phyloP scores from a whole-genome alignment of 1,284 basidiomycete genomes.

The Rhodotorula sp. region DNA sequence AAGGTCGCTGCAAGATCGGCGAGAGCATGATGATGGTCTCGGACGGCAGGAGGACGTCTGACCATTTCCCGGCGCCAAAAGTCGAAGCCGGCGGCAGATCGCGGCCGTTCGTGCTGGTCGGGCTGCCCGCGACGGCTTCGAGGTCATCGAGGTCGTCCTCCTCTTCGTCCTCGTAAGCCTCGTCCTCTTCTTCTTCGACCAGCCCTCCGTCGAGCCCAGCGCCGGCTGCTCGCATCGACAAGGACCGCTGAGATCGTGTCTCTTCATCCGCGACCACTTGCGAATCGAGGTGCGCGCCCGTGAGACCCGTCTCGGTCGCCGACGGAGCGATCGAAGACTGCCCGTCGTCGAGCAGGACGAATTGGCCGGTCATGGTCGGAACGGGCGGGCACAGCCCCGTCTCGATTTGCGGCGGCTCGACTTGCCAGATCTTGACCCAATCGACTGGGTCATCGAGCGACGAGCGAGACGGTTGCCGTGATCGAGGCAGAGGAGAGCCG shows the following conservation, averaged over 20 bases:
- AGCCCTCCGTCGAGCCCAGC: background rate
- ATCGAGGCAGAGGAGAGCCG: background rate
- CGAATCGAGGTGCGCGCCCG: background rate
- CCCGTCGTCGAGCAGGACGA: conserved; percentile 27
- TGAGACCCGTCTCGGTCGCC: conserved; percentile 8
- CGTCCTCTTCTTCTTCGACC: conserved; percentile 15
- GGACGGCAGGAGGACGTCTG: conserved; percentile 46
- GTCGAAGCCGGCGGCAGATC: conserved; percentile 10
- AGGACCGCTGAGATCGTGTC: background rate
- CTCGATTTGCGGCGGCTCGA: conserved; percentile 49
- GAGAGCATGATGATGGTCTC: conserved; percentile 51
- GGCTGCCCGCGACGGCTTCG: conserved; percentile 16
- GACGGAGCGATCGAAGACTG: conserved; percentile 3
- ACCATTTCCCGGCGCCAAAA: conserved; percentile 28
- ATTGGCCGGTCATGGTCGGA: conserved; percentile 28
- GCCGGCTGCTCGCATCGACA: background rate
- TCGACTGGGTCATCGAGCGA: conserved; percentile 52
- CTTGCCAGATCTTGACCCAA: conserved; percentile 73
- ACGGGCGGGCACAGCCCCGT: conserved; percentile 48
- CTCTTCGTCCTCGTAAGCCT: background rate
- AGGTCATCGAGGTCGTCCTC: conserved; percentile 12
- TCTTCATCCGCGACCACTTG: conserved; percentile 6
- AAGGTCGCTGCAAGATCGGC: conserved; percentile 42
- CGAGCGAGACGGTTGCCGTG: background rate
- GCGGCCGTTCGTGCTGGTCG: conserved; percentile 16